These are phyloP conservation scores for Trametes versicolor DNA, from an alignment of 1,284 basidiomycete species.

Conservation along the genomic window DNA sequence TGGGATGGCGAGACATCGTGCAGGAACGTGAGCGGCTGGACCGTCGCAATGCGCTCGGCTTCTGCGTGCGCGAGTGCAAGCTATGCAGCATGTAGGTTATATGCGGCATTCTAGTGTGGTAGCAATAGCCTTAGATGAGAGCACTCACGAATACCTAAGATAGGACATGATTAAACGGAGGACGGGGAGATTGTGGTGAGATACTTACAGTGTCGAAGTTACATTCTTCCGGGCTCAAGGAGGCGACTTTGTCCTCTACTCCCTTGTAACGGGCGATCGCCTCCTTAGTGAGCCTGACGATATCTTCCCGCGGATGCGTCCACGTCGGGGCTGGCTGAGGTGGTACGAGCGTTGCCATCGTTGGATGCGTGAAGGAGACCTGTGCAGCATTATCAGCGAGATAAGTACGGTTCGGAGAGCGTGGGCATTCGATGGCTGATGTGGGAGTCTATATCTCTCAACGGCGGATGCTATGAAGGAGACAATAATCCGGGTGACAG, in stretches of 20 bases:
- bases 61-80: constrained; percentile 67
- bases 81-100: constrained; percentile 42
- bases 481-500: no score
- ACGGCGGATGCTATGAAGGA: no score
- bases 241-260: constrained; percentile 69
- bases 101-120: neutral
- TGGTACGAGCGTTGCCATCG: constrained; percentile 62
- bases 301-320: constrained; percentile 73
- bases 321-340: constrained; percentile 75
- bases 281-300: constrained; percentile 66
- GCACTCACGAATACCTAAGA: constrained; percentile 16
- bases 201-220: constrained; percentile 38
- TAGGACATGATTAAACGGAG: neutral
- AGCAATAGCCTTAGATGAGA: neutral
- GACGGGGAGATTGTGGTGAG: no score
- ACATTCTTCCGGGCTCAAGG: constrained; percentile 52
- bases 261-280: constrained; percentile 65
- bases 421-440: no score
- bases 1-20: constrained; percentile 80
- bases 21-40: constrained; percentile 78
- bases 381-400: no score
- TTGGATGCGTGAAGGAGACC: neutral
- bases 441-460: no score
- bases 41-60: constrained; percentile 56
- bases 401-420: no score